Conservation (phyloP, 2,329 filamentous ascomycete species). For the Botryosphaeria dothidea region DNA sequence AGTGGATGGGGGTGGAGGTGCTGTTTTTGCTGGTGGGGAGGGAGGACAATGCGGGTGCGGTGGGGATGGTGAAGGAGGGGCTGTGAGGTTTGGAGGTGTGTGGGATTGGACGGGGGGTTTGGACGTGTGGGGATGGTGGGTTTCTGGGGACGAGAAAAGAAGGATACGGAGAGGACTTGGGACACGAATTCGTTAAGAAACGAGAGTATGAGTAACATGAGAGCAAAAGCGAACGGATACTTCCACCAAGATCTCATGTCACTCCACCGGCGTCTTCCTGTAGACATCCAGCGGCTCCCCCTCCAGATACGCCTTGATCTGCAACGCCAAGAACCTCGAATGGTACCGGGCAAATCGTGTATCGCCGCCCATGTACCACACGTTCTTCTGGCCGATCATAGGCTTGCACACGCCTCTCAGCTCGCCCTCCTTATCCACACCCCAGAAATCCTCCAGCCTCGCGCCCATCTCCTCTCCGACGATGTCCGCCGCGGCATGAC, state of each 20-base stretch:
- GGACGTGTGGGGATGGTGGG: background rate
- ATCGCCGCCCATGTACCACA: constrained; percentile 51
- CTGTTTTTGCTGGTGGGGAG: constrained; percentile 1
- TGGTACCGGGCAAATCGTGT: constrained; percentile 49
- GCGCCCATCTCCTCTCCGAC: constrained; percentile 45
- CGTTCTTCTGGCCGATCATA: constrained; percentile 31
- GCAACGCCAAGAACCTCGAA: constrained; percentile 48
- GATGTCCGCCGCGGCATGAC: constrained; percentile 38
- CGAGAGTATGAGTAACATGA: too few species aligned
- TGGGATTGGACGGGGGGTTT: background rate
- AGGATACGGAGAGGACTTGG: too few species aligned
- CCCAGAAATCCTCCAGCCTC: constrained; percentile 47
- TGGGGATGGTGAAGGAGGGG: background rate
- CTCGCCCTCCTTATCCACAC: constrained; percentile 50
- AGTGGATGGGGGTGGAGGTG: constrained; percentile 5
- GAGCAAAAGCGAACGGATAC: too few species aligned
- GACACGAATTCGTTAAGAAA: too few species aligned
- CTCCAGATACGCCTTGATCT: constrained; percentile 45
- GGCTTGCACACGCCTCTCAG: constrained; percentile 43
- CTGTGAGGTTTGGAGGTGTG: background rate
- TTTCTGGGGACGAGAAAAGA: background rate
- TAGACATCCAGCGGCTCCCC: constrained; percentile 24
- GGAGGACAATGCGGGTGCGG: background rate
- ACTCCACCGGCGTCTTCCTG: constrained; percentile 10
- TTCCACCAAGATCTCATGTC: background rate